These are phyloP conservation scores for Arthrinium puccinioides DNA, from an alignment of 2,329 filamentous ascomycete genomes.

Conservation along the genomic window DNA sequence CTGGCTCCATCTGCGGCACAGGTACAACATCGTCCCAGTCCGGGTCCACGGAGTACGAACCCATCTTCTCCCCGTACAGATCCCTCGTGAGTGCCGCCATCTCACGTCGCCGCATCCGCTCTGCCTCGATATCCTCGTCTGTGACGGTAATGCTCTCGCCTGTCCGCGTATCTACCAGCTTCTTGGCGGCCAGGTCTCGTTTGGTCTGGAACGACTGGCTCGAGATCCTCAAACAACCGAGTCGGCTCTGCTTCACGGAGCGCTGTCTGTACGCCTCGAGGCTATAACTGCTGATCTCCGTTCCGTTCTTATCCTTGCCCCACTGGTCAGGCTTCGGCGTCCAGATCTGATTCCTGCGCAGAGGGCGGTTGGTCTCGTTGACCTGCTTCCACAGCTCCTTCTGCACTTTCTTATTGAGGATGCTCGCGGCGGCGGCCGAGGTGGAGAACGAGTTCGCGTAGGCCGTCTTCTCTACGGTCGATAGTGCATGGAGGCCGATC, in stretches of 20 bases:
- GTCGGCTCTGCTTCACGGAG: slow-evolving; percentile 30
- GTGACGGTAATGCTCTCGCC: slow-evolving; percentile 13
- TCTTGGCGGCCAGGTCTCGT: slow-evolving; percentile 22
- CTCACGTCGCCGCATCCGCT: slow-evolving; percentile 38
- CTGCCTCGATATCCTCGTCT: slow-evolving; percentile 34
- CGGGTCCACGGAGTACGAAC: slow-evolving; percentile 57
- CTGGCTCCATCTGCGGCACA: slow-evolving; percentile 77
- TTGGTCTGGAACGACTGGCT: slow-evolving; percentile 36
- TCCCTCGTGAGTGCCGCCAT: slow-evolving; percentile 45
- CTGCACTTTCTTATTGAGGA: slow-evolving; percentile 37
- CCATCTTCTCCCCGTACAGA: slow-evolving; percentile 43
- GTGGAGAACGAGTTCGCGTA: slow-evolving; percentile 41
- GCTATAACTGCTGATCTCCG: slow-evolving; percentile 40
- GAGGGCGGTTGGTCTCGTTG: slow-evolving; percentile 43
- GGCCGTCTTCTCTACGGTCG: slow-evolving; percentile 39
- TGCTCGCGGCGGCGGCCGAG: slow-evolving; percentile 27
- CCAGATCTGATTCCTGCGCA: slow-evolving; percentile 30
- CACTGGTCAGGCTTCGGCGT: slow-evolving; percentile 27
- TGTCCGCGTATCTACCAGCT: slow-evolving; percentile 10
- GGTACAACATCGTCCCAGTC: slow-evolving; percentile 80
- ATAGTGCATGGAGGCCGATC: slow-evolving; percentile 36
- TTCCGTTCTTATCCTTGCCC: slow-evolving; percentile 44
- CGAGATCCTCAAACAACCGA: slow-evolving; percentile 34
- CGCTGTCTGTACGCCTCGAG: slow-evolving; percentile 37
- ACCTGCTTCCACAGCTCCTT: slow-evolving; percentile 52